Evolutionary conservation across 2,329 filamentous ascomycete genomes (phyloP).

Genomic region (Diaporthe vexans): DNA sequence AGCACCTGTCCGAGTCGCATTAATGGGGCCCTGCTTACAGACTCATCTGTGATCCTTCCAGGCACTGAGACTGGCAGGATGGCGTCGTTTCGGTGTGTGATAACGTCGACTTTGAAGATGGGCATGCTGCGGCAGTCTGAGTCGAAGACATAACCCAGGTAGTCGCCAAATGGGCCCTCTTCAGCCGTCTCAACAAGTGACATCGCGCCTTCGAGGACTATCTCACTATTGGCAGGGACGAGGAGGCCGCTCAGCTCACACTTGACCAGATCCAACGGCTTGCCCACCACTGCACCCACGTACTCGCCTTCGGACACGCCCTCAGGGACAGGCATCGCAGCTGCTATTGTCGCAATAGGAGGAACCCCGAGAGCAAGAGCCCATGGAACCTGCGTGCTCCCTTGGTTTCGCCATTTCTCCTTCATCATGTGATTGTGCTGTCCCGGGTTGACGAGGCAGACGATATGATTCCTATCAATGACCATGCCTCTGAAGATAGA

Average conservation of each 20-base stretch:
- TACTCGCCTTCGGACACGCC: conserved; percentile 63
- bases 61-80: conserved; percentile 63
- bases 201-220: conserved; percentile 63
- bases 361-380: conserved; percentile 63
- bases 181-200: conserved; percentile 57
- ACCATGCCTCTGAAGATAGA: conserved; percentile 62
- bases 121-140: conserved; percentile 55
- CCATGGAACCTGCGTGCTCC: conserved; percentile 60
- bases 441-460: conserved; percentile 56
- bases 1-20: no score
- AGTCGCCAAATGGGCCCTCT: conserved; percentile 65
- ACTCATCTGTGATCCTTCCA: conserved; percentile 61
- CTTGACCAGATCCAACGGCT: conserved; percentile 62
- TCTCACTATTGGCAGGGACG: conserved; percentile 64
- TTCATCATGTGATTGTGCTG: conserved; percentile 63
- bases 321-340: conserved; percentile 63
- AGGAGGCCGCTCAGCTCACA: conserved; percentile 64
- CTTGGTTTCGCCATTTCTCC: conserved; percentile 60
- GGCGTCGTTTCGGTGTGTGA: conserved; percentile 61
- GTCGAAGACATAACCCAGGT: conserved; percentile 52
- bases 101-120: conserved; percentile 58
- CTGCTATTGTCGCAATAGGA: conserved; percentile 62
- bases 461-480: conserved; percentile 57
- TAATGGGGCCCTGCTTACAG: conserved; percentile 42
- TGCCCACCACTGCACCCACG: conserved; percentile 60